A percentile compares a stretch with the other conserved stretches of the same genome.
Conservation (phyloP, 1,284 basidiomycete species). For the Irpex sp. region DNA sequence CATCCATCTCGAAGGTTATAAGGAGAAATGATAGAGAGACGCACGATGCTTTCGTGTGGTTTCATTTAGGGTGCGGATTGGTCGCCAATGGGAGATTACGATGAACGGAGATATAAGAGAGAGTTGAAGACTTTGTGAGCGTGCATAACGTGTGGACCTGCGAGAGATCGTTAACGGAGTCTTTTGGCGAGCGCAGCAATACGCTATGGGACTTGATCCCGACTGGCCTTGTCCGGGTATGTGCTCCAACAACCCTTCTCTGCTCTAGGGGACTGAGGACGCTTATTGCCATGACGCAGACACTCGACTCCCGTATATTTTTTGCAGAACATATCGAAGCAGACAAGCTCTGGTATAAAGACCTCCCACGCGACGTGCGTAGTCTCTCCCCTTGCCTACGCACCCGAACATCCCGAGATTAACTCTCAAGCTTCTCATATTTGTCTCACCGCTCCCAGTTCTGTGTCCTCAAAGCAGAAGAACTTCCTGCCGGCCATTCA, state of each 20-base stretch:
- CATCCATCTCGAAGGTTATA: background rate
- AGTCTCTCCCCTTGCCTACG: background rate
- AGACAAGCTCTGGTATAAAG: conserved; percentile 47
- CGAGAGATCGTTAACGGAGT: background rate
- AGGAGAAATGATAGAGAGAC: background rate
- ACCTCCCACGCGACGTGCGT: conserved; percentile 48
- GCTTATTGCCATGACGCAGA: conserved; percentile 23
- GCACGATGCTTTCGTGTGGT: background rate
- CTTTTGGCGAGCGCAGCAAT: conserved; percentile 27
- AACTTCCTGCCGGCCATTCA: conserved; percentile 31
- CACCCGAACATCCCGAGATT: background rate
- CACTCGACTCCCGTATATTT: conserved; percentile 41
- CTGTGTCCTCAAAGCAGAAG: conserved; percentile 30
- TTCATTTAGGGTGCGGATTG: conserved; percentile 58
- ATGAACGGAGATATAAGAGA: conserved; percentile 33
- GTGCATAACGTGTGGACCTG: background rate
- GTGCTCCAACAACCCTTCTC: conserved; percentile 12
- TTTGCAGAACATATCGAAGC: conserved; percentile 26
- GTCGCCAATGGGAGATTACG: conserved; percentile 48
- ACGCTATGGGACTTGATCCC: conserved; percentile 49
- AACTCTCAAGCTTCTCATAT: background rate
- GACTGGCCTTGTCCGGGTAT: conserved; percentile 41
- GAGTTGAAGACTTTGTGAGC: conserved; percentile 45
- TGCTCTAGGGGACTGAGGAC: too few relatives aligned
- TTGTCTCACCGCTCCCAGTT: conserved; percentile 29